Evolutionary conservation across 306 rosid genomes (phyloP).

Genomic region (Vachellia collinsii): DNA sequence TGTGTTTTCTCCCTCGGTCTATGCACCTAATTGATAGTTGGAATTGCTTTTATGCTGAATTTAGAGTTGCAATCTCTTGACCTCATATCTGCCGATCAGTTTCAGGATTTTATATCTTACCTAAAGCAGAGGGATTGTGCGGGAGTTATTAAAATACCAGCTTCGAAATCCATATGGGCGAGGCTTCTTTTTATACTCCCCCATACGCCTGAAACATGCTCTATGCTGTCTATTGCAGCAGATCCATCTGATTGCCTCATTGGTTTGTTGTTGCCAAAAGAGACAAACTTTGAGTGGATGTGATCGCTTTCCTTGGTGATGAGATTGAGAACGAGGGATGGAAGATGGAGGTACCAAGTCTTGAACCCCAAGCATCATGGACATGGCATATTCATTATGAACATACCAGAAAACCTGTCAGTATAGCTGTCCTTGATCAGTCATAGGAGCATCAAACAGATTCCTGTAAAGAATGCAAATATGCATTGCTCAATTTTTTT

Average conservation of each 20-base stretch:
- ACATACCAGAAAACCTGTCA: no score
- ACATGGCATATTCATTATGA: no score
- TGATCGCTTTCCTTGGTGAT: slow-evolving; percentile 37
- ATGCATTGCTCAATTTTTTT: neutral
- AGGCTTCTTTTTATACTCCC: slow-evolving; percentile 94
- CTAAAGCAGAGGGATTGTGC: slow-evolving; percentile 98
- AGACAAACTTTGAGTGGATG: slow-evolving; percentile 88
- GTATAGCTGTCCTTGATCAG: neutral
- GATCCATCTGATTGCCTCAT: slow-evolving; percentile 75
- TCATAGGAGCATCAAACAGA: slow-evolving; percentile 24
- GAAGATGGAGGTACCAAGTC: no score
- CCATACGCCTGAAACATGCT: slow-evolving; percentile 70
- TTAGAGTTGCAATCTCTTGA: slow-evolving; percentile 28
- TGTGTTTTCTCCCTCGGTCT: slow-evolving; percentile 44
- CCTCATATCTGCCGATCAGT: slow-evolving; percentile 56
- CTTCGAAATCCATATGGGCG: slow-evolving; percentile 81
- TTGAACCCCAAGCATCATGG: no score
- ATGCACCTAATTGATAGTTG: neutral
- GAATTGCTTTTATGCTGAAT: slow-evolving; percentile 1
- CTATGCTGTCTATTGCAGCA: slow-evolving; percentile 77
- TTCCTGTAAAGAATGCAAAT: slow-evolving; percentile 1
- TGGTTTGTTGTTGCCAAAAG: slow-evolving; percentile 89
- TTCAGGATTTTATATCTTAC: slow-evolving; percentile 91
- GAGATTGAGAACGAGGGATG: no score
- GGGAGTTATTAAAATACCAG: slow-evolving; percentile 90